Evolutionary conservation across 2,329 filamentous ascomycete genomes (phyloP).

Genomic region (Neonectria sp.): DNA sequence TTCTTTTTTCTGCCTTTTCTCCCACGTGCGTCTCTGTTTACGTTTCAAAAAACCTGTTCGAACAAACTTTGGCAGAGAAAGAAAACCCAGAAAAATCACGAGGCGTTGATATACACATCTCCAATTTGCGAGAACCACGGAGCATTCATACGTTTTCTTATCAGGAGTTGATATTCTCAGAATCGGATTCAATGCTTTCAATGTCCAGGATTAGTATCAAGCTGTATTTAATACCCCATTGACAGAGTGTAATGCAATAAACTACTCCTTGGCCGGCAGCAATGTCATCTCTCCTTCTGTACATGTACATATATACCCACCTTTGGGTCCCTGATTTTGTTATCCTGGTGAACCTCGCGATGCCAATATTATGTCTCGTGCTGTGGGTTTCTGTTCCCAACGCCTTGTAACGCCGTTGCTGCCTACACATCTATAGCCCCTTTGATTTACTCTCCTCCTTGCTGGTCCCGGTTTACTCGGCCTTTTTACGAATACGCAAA

Average conservation of each 20-base stretch:
- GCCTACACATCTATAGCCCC: slow-evolving; percentile 12
- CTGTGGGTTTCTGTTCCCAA: slow-evolving; percentile 19
- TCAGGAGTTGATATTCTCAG: slow-evolving; percentile 6
- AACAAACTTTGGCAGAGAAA: background rate
- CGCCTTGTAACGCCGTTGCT: slow-evolving; percentile 34
- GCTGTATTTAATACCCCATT: background rate
- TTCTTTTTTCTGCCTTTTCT: background rate
- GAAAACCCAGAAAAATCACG: background rate
- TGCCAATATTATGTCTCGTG: slow-evolving; percentile 16
- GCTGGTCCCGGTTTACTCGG: slow-evolving; percentile 50
- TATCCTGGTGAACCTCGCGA: slow-evolving; percentile 7
- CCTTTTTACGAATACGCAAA: slow-evolving; percentile 76
- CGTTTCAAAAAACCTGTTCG: slow-evolving; percentile 1
- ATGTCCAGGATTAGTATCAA: slow-evolving; percentile 1
- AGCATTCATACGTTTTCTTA: background rate
- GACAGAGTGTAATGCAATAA: background rate
- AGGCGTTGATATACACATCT: slow-evolving; percentile 16
- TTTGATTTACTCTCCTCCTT: background rate
- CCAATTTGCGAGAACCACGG: background rate
- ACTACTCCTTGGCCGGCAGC: background rate
- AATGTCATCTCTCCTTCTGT: background rate
- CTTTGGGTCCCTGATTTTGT: slow-evolving; percentile 4
- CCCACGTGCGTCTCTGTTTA: background rate
- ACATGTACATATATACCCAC: slow-evolving; percentile 13
- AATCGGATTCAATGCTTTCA: background rate